Conservation (phyloP, 495 filamentous ascomycete species). For the Geopyxis carbonaria region DNA sequence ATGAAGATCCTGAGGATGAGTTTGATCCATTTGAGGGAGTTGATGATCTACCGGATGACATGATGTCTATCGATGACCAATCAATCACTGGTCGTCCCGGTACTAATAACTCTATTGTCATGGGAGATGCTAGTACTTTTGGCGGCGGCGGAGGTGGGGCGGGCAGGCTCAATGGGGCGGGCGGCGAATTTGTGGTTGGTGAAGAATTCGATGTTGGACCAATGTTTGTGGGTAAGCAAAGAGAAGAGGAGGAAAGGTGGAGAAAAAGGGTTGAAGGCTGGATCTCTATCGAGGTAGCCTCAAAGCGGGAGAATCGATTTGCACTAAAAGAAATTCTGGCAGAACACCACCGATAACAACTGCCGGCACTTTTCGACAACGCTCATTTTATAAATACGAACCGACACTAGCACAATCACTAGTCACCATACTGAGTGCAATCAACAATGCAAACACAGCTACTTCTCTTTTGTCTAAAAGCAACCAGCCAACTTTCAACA, state of each 20-base stretch:
- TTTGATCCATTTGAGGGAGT: constrained; percentile 26
- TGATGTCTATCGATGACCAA: constrained; percentile 20
- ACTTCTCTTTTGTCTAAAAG: no score
- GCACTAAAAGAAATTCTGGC: constrained; percentile 18
- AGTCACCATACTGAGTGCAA: no score
- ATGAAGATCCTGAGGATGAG: constrained; percentile 30
- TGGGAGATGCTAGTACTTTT: constrained; percentile 13
- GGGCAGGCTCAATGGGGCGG: constrained; percentile 17
- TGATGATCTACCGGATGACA: constrained; percentile 21
- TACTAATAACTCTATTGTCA: constrained; percentile 3
- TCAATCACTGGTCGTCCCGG: constrained; percentile 18
- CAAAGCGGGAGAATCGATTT: constrained; percentile 18
- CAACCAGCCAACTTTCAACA: no score
- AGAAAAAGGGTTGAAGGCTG: constrained; percentile 65
- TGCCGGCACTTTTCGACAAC: no score
- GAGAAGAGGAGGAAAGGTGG: constrained; percentile 86
- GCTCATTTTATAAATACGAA: no score
- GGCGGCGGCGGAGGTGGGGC: constrained; percentile 13
- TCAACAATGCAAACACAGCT: no score
- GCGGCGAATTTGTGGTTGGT: constrained; percentile 41
- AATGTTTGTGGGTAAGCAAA: constrained; percentile 72
- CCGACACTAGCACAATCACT: no score
- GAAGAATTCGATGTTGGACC: constrained; percentile 97
- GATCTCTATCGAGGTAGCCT: constrained; percentile 29
- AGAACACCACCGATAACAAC: constrained; percentile 4